Evolutionary conservation across 2,329 filamentous ascomycete genomes (phyloP), one percentile per base, ranked within the genome.

Genomic region (Alternaria conjuncta): DNA sequence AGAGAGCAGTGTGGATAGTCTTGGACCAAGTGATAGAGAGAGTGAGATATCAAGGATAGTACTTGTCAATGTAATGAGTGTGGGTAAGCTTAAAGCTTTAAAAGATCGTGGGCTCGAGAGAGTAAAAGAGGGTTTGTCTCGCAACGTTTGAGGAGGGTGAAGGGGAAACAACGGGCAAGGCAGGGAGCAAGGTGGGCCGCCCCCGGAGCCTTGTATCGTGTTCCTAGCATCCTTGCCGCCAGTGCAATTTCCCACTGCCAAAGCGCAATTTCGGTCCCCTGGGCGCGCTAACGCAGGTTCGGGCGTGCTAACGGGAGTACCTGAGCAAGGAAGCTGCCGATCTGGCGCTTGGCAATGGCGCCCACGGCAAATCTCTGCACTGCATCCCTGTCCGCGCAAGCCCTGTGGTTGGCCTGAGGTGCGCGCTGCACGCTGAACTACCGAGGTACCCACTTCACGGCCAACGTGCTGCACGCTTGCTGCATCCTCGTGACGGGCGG

Each of bases 191-290:
- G 32, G 63, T 60, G 68, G 63, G 63, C 61, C 55, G 54, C 28
- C 18, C 18, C 49, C 49, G 60, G 63, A 61, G 61, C 64, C 36
- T 63, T 63, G 57, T 28, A 62, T 60, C 60, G 55, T 61, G 45
- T 61, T 60, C 68, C 69, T 72, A 67, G 75, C 75, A 63, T 75
- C 73, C 70, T 66, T 47, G 57, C 46, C 50, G 65, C 63, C 65
- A 63, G 63, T 44, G 66, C 68, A 72, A 75, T 73, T 66, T 75
- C 71, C 56, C 47, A 23, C 45, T 18, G 50, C 11, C 11, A 53
- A 25, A 53, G 49, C 20, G 49, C 30, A 53, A 53, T 53, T 41
- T 53, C 49, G 28, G 49, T 41, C 20, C 13, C 20, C 28, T 41
- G 9, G 13, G 28, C 46, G 63, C 68, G 59, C 68, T 65, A 67